Evolutionary conservation across 192 early-diverging fungal genomes (phyloP), one percentile per base, ranked within the genome.

Genomic region (Umbelopsis ramanniana): DNA sequence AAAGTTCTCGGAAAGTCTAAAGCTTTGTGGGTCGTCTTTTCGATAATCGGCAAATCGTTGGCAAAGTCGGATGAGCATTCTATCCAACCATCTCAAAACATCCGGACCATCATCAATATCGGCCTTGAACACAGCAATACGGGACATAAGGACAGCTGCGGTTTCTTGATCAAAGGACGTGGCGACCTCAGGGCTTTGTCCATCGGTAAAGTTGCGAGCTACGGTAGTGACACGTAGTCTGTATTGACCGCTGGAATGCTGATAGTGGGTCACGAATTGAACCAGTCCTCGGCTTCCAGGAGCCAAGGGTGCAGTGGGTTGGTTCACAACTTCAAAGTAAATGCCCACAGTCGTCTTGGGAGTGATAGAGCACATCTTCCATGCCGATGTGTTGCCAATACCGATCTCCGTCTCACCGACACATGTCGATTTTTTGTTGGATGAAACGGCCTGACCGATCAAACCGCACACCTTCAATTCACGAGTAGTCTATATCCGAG

Each of bases 381-480:
- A 99, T 19, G 94, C 92, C 43, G 92, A 95, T 21, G 97, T 99
- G 70, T 92, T 93, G 60, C 95, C 94, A 74, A 99, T 93, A 73
- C 97, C 97, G 79, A 99, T 99, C 79, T 98, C 97, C 7, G 97
- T 98, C 78, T 99, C 97, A 14, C 95, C 94, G 45, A 99, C 96
- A 68, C 87, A 92, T 0, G 94, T 81, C 1, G 90, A 86, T 82
- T 98, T 98, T 72, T 96, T 97, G 83, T 93, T 90, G 6, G 87
- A 89, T 26, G 95, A 96, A 0, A 95, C 82, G 38, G 95, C 97
- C 23, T 95, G 95, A n/a, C 97, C 97, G 76, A 99, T 97, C 74
- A 99, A 79, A 24, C 97, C 97, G 75, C 96, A 96, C 6, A 99
- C 91, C 84, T 93, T 92, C 54, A 99, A 88, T 75, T 99, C 97